Conservation (phyloP, 768 basidiomycete species). For the Suillus variegatus region DNA sequence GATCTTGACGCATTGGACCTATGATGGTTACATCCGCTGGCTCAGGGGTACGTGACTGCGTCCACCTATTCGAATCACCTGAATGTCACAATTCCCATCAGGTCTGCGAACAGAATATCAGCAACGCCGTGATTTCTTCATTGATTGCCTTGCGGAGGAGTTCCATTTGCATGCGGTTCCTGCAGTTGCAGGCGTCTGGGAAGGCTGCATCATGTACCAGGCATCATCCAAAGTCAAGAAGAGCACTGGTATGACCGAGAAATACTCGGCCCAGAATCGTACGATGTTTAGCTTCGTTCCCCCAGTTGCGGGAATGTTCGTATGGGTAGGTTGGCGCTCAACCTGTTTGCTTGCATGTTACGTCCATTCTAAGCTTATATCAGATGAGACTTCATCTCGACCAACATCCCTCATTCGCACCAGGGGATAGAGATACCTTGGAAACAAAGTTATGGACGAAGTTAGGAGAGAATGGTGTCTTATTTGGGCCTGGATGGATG, state of each 20-base stretch:
- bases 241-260: constrained; percentile 39
- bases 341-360: constrained; percentile 16
- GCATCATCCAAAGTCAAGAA: constrained; percentile 40
- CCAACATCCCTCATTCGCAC: constrained; percentile 46
- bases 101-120: constrained; percentile 58
- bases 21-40: constrained; percentile 78
- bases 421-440: constrained; percentile 40
- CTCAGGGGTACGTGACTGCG: constrained; percentile 49
- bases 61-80: background rate
- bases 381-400: constrained; percentile 67
- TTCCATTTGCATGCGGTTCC: constrained; percentile 55
- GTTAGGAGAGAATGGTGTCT: constrained; percentile 60
- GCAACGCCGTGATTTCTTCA: constrained; percentile 58
- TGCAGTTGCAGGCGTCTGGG: constrained; percentile 29
- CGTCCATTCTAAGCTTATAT: background rate
- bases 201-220: constrained; percentile 44
- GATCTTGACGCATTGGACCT: constrained; percentile 65
- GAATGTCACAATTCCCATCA: constrained; percentile 17
- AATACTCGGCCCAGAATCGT: constrained; percentile 29
- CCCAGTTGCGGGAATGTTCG: constrained; percentile 83
- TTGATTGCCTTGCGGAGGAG: constrained; percentile 63
- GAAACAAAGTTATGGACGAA: constrained; percentile 63
- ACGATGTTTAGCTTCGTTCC: constrained; percentile 69
- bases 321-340: constrained; percentile 48
- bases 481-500: constrained; percentile 60